These are phyloP conservation scores for Simplicillium aogashimaense DNA, from an alignment of 2,329 filamentous ascomycete genomes.

Conservation along the genomic window DNA sequence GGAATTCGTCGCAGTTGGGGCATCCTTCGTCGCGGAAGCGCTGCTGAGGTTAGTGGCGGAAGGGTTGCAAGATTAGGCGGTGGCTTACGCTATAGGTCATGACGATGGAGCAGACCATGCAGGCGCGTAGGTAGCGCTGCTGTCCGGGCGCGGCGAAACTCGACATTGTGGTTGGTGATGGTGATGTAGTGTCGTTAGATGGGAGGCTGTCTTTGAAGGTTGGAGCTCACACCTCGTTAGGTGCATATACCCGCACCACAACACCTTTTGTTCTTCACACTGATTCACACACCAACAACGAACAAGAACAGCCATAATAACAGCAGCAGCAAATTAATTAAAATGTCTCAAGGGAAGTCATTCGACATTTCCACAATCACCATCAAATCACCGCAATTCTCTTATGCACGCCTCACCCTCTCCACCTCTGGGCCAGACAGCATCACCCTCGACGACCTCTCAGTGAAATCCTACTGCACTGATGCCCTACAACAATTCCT, in stretches of 20 bases:
- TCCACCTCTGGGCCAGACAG: conserved; percentile 17
- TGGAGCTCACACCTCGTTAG: neutral
- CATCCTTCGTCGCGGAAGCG: conserved; percentile 83
- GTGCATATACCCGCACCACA: neutral
- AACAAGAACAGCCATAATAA: neutral
- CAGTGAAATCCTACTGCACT: conserved; percentile 52
- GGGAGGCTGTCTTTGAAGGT: neutral
- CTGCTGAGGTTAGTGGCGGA: conserved; percentile 29
- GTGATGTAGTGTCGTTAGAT: neutral
- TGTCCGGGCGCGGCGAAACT: conserved; percentile 66
- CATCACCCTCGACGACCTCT: conserved; percentile 46
- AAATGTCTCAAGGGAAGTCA: no score
- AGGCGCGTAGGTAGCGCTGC: conserved; percentile 82
- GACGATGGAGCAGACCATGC: conserved; percentile 97
- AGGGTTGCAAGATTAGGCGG: conserved; percentile 3
- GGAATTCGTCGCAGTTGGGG: conserved; percentile 91
- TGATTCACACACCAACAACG: no score
- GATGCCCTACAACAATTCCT: conserved; percentile 59
- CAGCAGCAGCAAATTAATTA: no score
- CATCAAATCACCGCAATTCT: conserved; percentile 41
- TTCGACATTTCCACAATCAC: conserved; percentile 22
- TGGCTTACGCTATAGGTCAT: conserved; percentile 62
- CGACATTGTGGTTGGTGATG: conserved; percentile 20
- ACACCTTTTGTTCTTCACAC: neutral
- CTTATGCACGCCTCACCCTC: conserved; percentile 41